phyloP scores from a whole-genome alignment of 2,329 filamentous ascomycete species.

The Xylaria sp. region DNA sequence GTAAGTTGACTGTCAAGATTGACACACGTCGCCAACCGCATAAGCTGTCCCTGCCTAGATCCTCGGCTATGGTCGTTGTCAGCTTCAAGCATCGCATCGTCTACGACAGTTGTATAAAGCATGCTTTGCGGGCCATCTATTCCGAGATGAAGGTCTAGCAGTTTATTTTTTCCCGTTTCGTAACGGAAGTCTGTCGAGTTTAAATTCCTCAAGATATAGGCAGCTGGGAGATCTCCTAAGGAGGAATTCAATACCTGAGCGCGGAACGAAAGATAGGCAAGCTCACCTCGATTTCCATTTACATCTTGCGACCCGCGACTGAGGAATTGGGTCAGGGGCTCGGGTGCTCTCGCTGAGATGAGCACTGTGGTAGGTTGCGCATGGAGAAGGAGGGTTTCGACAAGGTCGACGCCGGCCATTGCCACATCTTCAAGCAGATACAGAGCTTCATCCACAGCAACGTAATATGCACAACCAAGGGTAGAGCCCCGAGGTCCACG shows the following conservation, averaged over 20 bases:
- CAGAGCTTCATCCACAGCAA: slow-evolving; percentile 74
- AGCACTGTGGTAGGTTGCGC: slow-evolving; percentile 67
- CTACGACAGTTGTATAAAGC: slow-evolving; percentile 69
- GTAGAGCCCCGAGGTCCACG: slow-evolving; percentile 59
- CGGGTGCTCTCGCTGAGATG: slow-evolving; percentile 60
- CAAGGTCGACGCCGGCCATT: slow-evolving; percentile 73
- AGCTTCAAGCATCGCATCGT: slow-evolving; percentile 52
- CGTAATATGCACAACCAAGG: slow-evolving; percentile 87
- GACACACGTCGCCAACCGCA: slow-evolving; percentile 76
- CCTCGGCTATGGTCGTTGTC: slow-evolving; percentile 55
- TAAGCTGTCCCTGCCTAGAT: slow-evolving; percentile 70
- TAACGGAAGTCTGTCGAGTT: slow-evolving; percentile 79
- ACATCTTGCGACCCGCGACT: slow-evolving; percentile 50
- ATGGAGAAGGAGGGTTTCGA: slow-evolving; percentile 70
- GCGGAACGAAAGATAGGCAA: neutral
- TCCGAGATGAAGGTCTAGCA: slow-evolving; percentile 68
- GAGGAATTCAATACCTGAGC: slow-evolving; percentile 31
- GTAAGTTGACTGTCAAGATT: slow-evolving; percentile 80
- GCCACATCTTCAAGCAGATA: slow-evolving; percentile 82
- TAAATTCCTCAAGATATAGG: slow-evolving; percentile 71
- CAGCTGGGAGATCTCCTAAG: slow-evolving; percentile 53
- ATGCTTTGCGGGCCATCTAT: slow-evolving; percentile 63
- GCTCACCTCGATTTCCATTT: slow-evolving; percentile 46
- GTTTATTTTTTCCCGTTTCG: slow-evolving; percentile 72
- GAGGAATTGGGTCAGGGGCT: slow-evolving; percentile 54